Evolutionary conservation across 495 filamentous ascomycete species (phyloP).

Genomic region (Ascodesmis nigricans): DNA sequence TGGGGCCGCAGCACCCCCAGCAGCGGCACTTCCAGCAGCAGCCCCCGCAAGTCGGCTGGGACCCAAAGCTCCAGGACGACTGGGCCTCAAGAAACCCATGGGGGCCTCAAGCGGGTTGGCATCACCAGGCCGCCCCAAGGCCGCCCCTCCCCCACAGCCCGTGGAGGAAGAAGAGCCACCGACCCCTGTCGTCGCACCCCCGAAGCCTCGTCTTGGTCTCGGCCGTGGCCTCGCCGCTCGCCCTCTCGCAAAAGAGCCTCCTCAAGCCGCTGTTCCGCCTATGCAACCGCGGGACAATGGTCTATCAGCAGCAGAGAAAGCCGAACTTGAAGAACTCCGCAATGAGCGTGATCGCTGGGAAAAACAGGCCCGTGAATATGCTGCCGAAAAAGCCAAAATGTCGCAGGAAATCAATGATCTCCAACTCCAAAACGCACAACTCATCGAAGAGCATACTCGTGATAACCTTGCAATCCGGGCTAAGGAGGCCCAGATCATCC

Average conservation of each 20-base stretch:
- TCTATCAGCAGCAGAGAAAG: constrained; percentile 51
- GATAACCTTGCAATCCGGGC: constrained; percentile 92
- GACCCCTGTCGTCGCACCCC: too few relatives aligned
- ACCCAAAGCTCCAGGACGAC: constrained; percentile 45
- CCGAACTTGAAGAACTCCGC: constrained; percentile 75
- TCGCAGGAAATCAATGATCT: constrained; percentile 46
- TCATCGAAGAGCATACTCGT: constrained; percentile 92
- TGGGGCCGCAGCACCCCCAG: constrained; percentile 26
- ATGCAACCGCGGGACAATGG: constrained; percentile 31
- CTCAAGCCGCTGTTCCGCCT: constrained; percentile 25
- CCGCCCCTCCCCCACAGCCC: constrained; percentile 31
- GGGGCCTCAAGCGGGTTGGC: constrained; percentile 31
- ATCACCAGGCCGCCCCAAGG: constrained; percentile 36
- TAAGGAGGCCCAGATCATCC: constrained; percentile 90
- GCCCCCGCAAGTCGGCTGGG: constrained; percentile 37
- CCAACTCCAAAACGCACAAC: constrained; percentile 70
- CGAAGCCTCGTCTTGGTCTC: constrained; percentile 45
- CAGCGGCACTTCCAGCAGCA: constrained; percentile 24
- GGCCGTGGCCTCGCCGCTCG: constrained; percentile 66
- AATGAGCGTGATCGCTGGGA: constrained; percentile 55
- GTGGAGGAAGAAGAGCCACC: constrained; percentile 36
- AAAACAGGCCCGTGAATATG: constrained; percentile 48
- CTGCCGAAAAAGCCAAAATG: constrained; percentile 35
- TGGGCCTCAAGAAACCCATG: constrained; percentile 40
- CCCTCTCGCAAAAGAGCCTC: constrained; percentile 55